Conservation (phyloP, 768 basidiomycete genomes). For the Sutorius australiensis region DNA sequence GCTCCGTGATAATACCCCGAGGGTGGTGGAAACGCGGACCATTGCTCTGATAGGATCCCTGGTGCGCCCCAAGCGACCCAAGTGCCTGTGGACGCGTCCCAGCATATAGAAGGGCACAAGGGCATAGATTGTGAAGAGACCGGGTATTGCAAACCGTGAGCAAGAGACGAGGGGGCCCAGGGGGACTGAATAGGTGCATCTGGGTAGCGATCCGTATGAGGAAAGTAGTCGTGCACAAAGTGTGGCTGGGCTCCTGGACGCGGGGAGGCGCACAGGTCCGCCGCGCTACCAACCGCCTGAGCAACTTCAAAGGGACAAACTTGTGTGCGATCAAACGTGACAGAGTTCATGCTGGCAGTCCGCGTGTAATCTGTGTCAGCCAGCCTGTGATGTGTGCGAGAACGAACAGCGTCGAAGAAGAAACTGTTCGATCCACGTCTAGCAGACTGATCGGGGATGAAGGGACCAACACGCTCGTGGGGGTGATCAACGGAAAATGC, state of each 20-base stretch:
- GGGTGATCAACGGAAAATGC: slow-evolving; percentile 12
- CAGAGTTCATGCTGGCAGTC: slow-evolving; percentile 19
- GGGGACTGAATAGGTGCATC: slow-evolving; percentile 23
- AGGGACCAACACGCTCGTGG: slow-evolving; percentile 10
- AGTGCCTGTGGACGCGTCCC: slow-evolving; percentile 28
- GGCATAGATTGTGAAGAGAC: slow-evolving; percentile 27
- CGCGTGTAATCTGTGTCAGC: slow-evolving; percentile 20
- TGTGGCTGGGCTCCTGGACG: slow-evolving; percentile 24
- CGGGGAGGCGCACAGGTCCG: slow-evolving; percentile 24
- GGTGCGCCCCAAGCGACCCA: slow-evolving; percentile 31
- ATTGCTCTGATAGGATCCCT: slow-evolving; percentile 27
- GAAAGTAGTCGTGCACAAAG: slow-evolving; percentile 24
- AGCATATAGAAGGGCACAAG: slow-evolving; percentile 26
- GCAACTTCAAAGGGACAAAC: slow-evolving; percentile 17
- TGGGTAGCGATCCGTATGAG: slow-evolving; percentile 22
- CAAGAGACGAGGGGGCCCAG: slow-evolving; percentile 26
- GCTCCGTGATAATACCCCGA: slow-evolving; percentile 26
- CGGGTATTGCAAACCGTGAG: slow-evolving; percentile 30
- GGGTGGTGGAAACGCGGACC: slow-evolving; percentile 28
- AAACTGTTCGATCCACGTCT: slow-evolving; percentile 36
- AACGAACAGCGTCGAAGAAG: slow-evolving; percentile 37
- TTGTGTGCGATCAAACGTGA: slow-evolving; percentile 23
- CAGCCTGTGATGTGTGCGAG: slow-evolving; percentile 24
- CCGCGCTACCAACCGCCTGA: slow-evolving; percentile 20
- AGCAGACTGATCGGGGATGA: slow-evolving; percentile 23